Percentiles rank a stretch among this genome's conserved stretches.
These are phyloP conservation scores for Lactarius sanguifluus DNA, from an alignment of 768 basidiomycete genomes.

Conservation along the genomic window DNA sequence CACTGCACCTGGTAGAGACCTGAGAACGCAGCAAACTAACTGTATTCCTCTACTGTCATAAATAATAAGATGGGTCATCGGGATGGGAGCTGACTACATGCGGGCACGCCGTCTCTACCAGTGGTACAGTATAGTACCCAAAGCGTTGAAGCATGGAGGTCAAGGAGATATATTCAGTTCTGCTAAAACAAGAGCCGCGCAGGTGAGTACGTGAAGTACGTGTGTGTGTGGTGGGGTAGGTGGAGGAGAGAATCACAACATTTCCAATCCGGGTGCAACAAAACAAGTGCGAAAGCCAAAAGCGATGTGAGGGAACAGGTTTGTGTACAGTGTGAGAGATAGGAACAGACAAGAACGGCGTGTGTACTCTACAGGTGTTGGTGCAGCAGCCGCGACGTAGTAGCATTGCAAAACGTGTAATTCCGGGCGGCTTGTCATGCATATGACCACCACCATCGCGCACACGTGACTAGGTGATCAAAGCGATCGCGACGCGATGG, in stretches of 20 bases:
- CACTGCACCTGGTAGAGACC: background rate
- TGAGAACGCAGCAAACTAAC: background rate
- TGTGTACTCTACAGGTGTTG: background rate
- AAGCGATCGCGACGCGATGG: constrained; percentile 21
- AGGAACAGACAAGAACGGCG: background rate
- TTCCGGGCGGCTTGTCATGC: background rate
- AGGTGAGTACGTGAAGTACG: constrained; percentile 10
- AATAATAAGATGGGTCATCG: background rate
- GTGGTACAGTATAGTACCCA: background rate
- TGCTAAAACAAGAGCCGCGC: background rate
- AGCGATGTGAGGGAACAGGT: constrained; percentile 14
- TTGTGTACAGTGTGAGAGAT: constrained; percentile 11
- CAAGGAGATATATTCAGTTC: constrained; percentile 7
- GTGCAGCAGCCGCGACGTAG: background rate
- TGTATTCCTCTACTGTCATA: background rate
- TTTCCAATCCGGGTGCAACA: constrained; percentile 22
- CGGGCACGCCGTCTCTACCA: constrained; percentile 8
- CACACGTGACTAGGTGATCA: constrained; percentile 24
- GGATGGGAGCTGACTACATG: constrained; percentile 3
- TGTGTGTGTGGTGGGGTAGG: background rate
- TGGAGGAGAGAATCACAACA: constrained; percentile 9
- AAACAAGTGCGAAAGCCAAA: constrained; percentile 28
- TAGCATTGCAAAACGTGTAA: constrained; percentile 2
- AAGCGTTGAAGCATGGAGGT: constrained; percentile 2
- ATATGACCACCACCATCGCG: constrained; percentile 4